Conservation (phyloP, 345 rosid genomes). For the Physaria fendleri region DNA sequence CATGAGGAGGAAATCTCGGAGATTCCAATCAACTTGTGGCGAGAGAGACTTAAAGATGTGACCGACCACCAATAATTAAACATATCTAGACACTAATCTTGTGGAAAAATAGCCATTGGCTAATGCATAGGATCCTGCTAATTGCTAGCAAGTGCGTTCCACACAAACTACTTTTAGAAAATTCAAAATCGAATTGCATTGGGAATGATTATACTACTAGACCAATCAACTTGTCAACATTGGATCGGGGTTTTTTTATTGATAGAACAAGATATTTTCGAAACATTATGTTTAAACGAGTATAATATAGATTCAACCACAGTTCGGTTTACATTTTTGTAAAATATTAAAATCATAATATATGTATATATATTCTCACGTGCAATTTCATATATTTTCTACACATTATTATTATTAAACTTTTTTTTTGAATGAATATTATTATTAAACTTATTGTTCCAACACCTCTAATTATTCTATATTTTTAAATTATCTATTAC, state of each 20-base stretch:
- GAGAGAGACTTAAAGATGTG: constrained; percentile 6
- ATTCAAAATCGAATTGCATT: not conserved
- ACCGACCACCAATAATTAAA: constrained; percentile 3
- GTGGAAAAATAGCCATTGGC: not conserved
- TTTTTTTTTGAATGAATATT: no score
- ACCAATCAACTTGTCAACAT: not conserved
- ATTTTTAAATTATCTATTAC: no score
- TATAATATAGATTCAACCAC: not conserved
- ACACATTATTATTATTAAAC: no score
- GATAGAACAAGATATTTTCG: no score
- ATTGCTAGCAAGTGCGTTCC: constrained; percentile 2
- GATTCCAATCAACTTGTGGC: constrained; percentile 23
- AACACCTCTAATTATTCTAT: no score
- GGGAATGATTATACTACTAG: not conserved
- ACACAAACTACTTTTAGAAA: not conserved
- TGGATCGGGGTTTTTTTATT: not conserved
- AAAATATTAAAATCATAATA: no score
- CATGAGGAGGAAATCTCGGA: constrained; percentile 18
- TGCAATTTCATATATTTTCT: no score
- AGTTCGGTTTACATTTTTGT: no score
- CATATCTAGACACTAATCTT: not conserved
- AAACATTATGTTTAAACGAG: not conserved
- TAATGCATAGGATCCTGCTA: constrained; percentile 12
- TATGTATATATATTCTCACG: no score
- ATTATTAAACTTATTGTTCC: no score